These are phyloP conservation scores for Linderniella brevidens DNA, from an alignment of 257 asterid genomes.

Conservation along the genomic window DNA sequence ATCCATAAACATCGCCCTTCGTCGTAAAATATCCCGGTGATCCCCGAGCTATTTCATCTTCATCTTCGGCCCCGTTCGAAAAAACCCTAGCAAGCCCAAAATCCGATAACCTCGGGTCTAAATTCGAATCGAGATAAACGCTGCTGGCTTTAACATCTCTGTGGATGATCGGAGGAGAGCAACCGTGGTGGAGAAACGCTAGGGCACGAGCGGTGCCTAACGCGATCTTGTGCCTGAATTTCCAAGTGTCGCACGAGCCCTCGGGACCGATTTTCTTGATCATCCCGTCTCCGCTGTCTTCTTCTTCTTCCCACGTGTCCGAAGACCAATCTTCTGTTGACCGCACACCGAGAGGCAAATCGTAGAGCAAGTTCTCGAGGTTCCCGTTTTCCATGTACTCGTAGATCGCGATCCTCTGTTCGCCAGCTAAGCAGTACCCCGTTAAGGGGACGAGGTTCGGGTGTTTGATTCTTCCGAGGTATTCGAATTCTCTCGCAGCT, in stretches of 20 bases:
- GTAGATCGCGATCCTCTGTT: conserved; percentile 72
- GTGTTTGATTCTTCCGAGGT: conserved; percentile 69
- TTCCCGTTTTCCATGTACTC: conserved; percentile 87
- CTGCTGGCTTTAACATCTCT: conserved; percentile 76
- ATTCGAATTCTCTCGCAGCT: conserved; percentile 69
- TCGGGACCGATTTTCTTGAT: too few relatives aligned
- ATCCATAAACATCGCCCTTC: conserved; percentile 66
- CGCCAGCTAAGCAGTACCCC: conserved; percentile 84
- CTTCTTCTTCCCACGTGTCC: conserved; percentile 63
- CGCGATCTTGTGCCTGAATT: conserved; percentile 55
- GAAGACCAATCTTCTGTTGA: conserved; percentile 61
- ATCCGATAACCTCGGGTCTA: conserved; percentile 67
- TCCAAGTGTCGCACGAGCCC: conserved; percentile 47
- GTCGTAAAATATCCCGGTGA: conserved; percentile 43
- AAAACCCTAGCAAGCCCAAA: conserved; percentile 64
- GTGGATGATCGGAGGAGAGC: conserved; percentile 73
- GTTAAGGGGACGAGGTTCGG: conserved; percentile 73
- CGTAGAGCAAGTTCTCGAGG: conserved; percentile 61
- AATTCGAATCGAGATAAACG: conserved; percentile 52
- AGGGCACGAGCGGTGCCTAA: conserved; percentile 80
- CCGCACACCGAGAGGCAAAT: conserved; percentile 59
- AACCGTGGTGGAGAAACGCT: conserved; percentile 83
- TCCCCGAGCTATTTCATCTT: conserved; percentile 11
- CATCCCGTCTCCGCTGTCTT: conserved; percentile 38
- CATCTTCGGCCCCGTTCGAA: conserved; percentile 46